Base-by-base conservation (phyloP, 2,329 filamentous ascomycete species). In the Phialocephala sp. region DNA sequence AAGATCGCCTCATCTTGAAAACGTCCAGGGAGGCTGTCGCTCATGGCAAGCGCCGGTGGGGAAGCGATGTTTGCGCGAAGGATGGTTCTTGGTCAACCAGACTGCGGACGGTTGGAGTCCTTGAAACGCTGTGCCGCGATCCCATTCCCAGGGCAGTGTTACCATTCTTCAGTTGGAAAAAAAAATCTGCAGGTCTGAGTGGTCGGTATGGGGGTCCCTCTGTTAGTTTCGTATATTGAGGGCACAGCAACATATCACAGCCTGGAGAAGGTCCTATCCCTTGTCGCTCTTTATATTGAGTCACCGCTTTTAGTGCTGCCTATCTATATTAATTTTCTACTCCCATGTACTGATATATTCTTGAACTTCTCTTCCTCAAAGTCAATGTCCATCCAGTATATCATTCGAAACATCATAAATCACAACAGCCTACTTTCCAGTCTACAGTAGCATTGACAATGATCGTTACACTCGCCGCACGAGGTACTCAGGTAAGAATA, bases 401-500 rank as follows among this genome's bases (percentile, higher is more conserved):
- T 12, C n/a, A 24, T 11, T 22, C 5, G 20, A 50, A 50, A 50
- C 45, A 8, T 22, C 45, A n/a, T n/a, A 24, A 47, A 8, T 4
- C 8, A 27, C 45, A 5, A 50, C 41, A 50, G 8, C 24, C 20
- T 11, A 27, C 45, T 43, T 6, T 18, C 22, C 20, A 24, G 45
- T 24, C 20, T 50, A 50, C 14, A 57, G 20, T 41, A 43, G 43
- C 56, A 14, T 18, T 37, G 57, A 71, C 35, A 20, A 73, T 74
- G 72, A 71, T 74, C 60, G 62, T 72, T 55, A 72, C 68, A 52
- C 60, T 73, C 27, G 69, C 58, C 22, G 36, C 65, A 50, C 69
- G 72, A 32, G 63, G n/a, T 32, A 27, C 27, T 55, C 59, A 62
- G 37, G 59, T 65, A n/a, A 27, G 9, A 11, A 36, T 4, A 32